Evolutionary conservation across 2,329 filamentous ascomycete species (phyloP), one percentile per base, ranked within the genome.

Genomic region (Nothophaeocryptopus gaeumannii): DNA sequence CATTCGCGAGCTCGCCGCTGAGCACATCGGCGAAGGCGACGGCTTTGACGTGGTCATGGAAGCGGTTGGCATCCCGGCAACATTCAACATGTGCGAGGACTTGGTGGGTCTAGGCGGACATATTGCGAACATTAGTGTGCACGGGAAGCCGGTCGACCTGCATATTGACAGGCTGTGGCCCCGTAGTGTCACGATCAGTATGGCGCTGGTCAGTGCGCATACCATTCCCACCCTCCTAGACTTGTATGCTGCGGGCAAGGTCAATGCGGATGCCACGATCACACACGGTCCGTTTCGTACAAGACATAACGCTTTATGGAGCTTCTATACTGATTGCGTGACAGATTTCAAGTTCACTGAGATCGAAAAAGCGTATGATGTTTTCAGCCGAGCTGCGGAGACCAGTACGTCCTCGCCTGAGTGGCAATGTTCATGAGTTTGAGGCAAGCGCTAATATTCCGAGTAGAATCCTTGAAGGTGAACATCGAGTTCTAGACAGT

Each of bases 21-120:
- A 63, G 0, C 54, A 79, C 44, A 80, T 78, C 0, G 52, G 54
- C 26, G 72, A 73, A n/a, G 74, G 72, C 1, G 69, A 74, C 45
- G 79, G 79, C 0, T 81, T 77, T 54, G 79, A 83, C 50, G 70
- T 76, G 0, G 79, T 83, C 1, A 79, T 82, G 42, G 80, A 82
- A 61, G 78, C 78, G 0, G 80, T 82, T 1, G 79, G 79, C 1
- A 67, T 78, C 8, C 76, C 77, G 0, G 70, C 69, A 0, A 81
- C 55, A 13, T 81, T 82, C 58, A 69, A 76, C 12, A 64, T 81
- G 36, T 77, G 74, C 45, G 79, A 83, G 62, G 67, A 74, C 7
- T 59, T 83, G 16, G 71, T 83, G 8, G 78, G 75, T 0, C 67
- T 74, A 0, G 79, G 79, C 1, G 80, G 78, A 3, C 67, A 70